phyloP scores from a whole-genome alignment of 2,329 filamentous ascomycete species.

The Neonectria ditissima region DNA sequence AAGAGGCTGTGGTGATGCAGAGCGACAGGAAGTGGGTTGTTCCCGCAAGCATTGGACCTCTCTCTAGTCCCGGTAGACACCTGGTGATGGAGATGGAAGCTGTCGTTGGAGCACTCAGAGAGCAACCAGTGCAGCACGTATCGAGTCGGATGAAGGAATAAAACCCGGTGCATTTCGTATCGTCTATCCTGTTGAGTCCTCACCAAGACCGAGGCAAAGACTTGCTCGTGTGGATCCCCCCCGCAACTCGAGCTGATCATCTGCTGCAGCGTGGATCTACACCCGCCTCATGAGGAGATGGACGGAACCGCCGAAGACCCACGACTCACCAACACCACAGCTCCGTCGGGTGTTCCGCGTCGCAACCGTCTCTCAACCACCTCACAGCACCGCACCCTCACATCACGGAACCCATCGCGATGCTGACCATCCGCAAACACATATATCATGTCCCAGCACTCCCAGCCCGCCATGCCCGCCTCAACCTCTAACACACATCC shows the following conservation, averaged over 20 bases:
- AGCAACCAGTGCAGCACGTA: no score
- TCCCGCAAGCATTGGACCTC: no score
- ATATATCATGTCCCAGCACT: conserved; percentile 4
- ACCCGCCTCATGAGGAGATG: background rate
- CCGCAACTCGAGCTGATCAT: background rate
- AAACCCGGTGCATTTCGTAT: background rate
- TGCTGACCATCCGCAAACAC: background rate
- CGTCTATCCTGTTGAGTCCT: no score
- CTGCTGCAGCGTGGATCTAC: no score
- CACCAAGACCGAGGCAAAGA: background rate
- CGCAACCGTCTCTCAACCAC: background rate
- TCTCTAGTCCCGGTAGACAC: no score
- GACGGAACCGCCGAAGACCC: conserved; percentile 17
- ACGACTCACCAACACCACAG: background rate
- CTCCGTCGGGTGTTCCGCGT: conserved; percentile 18
- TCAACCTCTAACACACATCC: background rate
- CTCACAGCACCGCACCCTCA: background rate
- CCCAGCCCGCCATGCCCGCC: background rate
- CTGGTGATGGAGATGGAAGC: no score
- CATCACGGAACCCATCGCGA: background rate
- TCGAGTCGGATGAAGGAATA: background rate
- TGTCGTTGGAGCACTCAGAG: no score
- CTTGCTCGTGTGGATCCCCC: background rate
- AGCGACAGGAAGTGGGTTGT: no score
- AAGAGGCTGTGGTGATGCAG: no score